A percentile compares a stretch with the other conserved stretches of the same genome.
phyloP scores from a whole-genome alignment of 345 rosid genomes.

The Hibiscus mutabilis region DNA sequence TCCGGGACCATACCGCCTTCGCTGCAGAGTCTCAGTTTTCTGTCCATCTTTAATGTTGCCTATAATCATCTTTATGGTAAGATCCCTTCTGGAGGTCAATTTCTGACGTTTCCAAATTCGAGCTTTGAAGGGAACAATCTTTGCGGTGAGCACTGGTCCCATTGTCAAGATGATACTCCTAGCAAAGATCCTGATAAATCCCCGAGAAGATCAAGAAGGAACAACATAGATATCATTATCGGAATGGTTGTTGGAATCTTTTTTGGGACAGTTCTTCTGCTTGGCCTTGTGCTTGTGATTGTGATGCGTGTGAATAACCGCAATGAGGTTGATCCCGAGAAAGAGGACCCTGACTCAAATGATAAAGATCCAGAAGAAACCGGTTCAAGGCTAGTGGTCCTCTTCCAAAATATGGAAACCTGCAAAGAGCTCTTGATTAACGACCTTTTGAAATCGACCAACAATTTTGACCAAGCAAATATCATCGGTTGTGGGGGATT shows the following conservation, averaged over 20 bases:
- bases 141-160: neutral
- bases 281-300: neutral
- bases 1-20: neutral
- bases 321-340: neutral
- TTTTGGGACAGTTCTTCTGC: neutral
- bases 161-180: neutral
- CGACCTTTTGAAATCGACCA: conserved; percentile 61
- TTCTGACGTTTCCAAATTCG: neutral
- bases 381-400: conserved; percentile 38
- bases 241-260: neutral
- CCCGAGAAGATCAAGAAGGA: neutral
- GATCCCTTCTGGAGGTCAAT: neutral
- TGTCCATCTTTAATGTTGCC: neutral
- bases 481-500: conserved; percentile 89
- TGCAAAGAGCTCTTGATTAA: conserved; percentile 45
- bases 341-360: neutral
- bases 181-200: neutral
- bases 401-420: conserved; percentile 51
- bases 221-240: neutral
- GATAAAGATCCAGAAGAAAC: neutral
- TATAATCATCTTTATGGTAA: neutral
- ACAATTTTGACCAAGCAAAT: conserved; percentile 67
- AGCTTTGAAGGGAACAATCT: neutral
- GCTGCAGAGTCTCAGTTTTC: neutral
- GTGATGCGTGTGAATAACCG: neutral